These are phyloP conservation scores for Bolboschoenoplectus hybrid DNA, from an alignment of 202 grass and related monocot genomes.

Conservation along the genomic window DNA sequence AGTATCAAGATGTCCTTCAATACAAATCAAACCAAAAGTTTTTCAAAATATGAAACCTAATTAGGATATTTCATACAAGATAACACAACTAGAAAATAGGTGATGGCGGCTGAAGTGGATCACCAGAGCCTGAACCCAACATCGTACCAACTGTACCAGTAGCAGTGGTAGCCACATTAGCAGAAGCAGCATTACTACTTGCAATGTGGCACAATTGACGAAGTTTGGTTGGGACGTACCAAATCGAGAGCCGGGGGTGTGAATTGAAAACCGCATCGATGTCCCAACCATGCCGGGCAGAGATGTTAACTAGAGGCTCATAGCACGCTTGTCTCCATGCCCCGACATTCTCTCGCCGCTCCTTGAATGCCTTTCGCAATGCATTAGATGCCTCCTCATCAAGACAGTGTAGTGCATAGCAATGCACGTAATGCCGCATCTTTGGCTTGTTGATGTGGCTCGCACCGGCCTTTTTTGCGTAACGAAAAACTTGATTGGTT, in stretches of 20 bases:
- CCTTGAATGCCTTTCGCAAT: constrained; percentile 79
- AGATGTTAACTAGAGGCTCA: constrained; percentile 86
- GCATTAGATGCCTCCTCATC: constrained; percentile 86
- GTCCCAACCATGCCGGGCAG: constrained; percentile 81
- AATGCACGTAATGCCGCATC: constrained; percentile 99
- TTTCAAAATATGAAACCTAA: constrained; percentile 5
- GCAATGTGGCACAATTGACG: constrained; percentile 95
- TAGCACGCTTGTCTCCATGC: constrained; percentile 94
- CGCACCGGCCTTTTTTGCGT: constrained; percentile 88
- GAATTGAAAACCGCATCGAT: constrained; percentile 96
- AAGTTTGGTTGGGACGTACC: constrained; percentile 94
- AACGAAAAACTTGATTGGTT: constrained; percentile 98
- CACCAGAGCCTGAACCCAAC: constrained; percentile 26
- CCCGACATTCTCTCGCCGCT: constrained; percentile 85
- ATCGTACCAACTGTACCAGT: constrained; percentile 19
- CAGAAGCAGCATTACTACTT: constrained; percentile 44
- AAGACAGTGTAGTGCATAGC: constrained; percentile 98
- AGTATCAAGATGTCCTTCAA: constrained; percentile 9
- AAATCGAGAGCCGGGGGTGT: constrained; percentile 85
- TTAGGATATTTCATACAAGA: constrained; percentile 21
- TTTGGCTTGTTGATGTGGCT: constrained; percentile 99
- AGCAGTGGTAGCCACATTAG: not conserved
- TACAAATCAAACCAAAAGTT: constrained; percentile 17
- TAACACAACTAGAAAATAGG: constrained; percentile 37
- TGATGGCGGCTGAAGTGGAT: constrained; percentile 12